Conservation (phyloP, 129 eudicot genomes). For the Dittrichia graveolens region DNA sequence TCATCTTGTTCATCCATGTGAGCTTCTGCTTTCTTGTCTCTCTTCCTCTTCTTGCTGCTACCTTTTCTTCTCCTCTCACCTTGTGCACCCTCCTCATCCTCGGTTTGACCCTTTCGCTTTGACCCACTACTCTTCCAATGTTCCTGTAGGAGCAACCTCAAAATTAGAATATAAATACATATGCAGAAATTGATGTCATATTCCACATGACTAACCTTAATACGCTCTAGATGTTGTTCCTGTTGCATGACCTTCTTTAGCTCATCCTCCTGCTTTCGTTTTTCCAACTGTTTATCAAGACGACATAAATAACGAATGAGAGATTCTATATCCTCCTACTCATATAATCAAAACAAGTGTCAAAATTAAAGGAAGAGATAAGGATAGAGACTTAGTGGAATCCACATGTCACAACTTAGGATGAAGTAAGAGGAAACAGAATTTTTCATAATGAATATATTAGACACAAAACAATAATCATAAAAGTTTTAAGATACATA, state of each 20-base stretch:
- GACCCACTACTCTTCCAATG: conserved; percentile 80
- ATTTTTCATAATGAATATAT: too few relatives aligned
- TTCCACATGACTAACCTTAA: conserved; percentile 53
- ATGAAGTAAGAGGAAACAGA: too few relatives aligned
- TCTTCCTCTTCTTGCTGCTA: conserved; percentile 75
- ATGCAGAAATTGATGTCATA: background rate
- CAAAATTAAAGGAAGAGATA: too few relatives aligned
- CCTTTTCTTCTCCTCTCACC: conserved; percentile 67
- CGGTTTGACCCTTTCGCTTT: conserved; percentile 67
- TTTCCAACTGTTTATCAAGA: conserved; percentile 66
- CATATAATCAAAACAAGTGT: too few relatives aligned
- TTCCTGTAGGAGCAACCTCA: conserved; percentile 49
- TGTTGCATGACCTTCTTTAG: conserved; percentile 80
- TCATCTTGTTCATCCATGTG: conserved; percentile 71
- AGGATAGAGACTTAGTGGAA: too few relatives aligned
- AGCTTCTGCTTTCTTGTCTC: conserved; percentile 71
- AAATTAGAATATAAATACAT: background rate
- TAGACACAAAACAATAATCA: conserved; percentile 14
- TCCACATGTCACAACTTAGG: too few relatives aligned
- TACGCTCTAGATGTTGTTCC: conserved; percentile 85
- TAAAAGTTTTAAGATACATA: background rate
- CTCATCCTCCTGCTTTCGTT: conserved; percentile 92
- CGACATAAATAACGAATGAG: conserved; percentile 21
- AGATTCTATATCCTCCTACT: too few relatives aligned
- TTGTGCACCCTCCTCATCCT: conserved; percentile 80